Evolutionary conservation across 805 yeast genomes (phyloP).

Genomic region (Grigorovia humatica): DNA sequence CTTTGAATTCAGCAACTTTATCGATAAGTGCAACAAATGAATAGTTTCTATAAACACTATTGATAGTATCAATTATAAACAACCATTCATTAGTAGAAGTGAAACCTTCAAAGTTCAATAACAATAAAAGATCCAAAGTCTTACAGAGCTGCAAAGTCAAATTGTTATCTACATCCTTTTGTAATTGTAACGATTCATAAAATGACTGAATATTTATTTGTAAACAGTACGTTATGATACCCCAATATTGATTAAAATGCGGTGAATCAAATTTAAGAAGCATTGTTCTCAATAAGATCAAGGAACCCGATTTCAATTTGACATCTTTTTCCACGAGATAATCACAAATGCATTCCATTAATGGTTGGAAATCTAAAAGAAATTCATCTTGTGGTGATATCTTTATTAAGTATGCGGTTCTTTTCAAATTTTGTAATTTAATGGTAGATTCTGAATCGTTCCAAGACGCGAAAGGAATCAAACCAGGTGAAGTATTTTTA

Average conservation of each 20-base stretch:
- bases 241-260: slow-evolving; percentile 64
- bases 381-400: slow-evolving; percentile 52
- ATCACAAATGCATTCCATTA: slow-evolving; percentile 39
- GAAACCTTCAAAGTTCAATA: slow-evolving; percentile 70
- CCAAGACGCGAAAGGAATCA: slow-evolving; percentile 49
- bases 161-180: slow-evolving; percentile 23
- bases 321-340: slow-evolving; percentile 23
- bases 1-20: slow-evolving; percentile 30
- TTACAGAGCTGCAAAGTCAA: slow-evolving; percentile 53
- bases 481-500: slow-evolving; percentile 41
- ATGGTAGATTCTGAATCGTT: slow-evolving; percentile 55
- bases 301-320: slow-evolving; percentile 26
- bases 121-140: slow-evolving; percentile 62
- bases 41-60: slow-evolving; percentile 38
- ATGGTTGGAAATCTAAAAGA: slow-evolving; percentile 36
- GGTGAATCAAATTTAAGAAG: slow-evolving; percentile 50
- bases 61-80: slow-evolving; percentile 60
- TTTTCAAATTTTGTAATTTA: slow-evolving; percentile 43
- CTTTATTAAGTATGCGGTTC: slow-evolving; percentile 54
- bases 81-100: slow-evolving; percentile 67
- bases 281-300: slow-evolving; percentile 53
- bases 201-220: slow-evolving; percentile 30
- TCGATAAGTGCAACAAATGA: slow-evolving; percentile 36
- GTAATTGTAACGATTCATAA: slow-evolving; percentile 22
- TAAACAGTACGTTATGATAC: slow-evolving; percentile 50